Percentiles rank a stretch among this genome's conserved stretches.
phyloP scores from a whole-genome alignment of 228 moss, liverwort and hornwort species.

The Sphagnum magellanicum region DNA sequence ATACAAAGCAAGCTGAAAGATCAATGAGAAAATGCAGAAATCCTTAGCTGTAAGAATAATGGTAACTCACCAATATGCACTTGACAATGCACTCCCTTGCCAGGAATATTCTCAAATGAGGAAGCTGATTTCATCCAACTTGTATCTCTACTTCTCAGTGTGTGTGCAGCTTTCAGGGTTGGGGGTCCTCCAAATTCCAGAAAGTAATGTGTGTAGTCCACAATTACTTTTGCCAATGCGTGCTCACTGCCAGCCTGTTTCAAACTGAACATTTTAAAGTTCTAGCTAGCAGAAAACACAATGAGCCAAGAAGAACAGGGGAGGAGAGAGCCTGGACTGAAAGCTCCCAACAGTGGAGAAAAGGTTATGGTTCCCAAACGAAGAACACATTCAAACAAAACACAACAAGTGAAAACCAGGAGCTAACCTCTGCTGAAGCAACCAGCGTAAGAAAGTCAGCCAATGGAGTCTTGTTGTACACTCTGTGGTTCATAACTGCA shows the following conservation, averaged over 20 bases:
- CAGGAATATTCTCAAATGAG: conserved; percentile 61
- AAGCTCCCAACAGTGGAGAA: too few species aligned
- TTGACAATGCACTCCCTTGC: conserved; percentile 60
- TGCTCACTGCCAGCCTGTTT: conserved; percentile 79
- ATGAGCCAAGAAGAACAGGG: too few species aligned
- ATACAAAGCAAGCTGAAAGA: too few species aligned
- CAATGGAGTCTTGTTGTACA: conserved; percentile 38
- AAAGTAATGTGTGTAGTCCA: conserved; percentile 83
- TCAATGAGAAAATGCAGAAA: too few species aligned
- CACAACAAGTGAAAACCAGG: too few species aligned
- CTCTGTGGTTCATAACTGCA: conserved; percentile 49
- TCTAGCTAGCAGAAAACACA: too few species aligned
- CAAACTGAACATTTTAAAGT: background rate
- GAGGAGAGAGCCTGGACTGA: too few species aligned
- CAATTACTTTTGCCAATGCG: conserved; percentile 76
- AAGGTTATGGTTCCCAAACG: too few species aligned
- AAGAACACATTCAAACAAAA: too few species aligned
- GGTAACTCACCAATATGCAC: conserved; percentile 47
- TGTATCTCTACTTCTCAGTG: conserved; percentile 48
- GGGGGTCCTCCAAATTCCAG: conserved; percentile 50
- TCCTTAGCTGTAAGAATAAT: too few species aligned
- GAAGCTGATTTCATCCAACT: conserved; percentile 70
- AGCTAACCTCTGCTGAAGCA: conserved; percentile 34
- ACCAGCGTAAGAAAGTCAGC: conserved; percentile 48
- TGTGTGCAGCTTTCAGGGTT: conserved; percentile 25